phyloP scores from a whole-genome alignment of 2,329 filamentous ascomycete species.

The Emergomyces orientalis region DNA sequence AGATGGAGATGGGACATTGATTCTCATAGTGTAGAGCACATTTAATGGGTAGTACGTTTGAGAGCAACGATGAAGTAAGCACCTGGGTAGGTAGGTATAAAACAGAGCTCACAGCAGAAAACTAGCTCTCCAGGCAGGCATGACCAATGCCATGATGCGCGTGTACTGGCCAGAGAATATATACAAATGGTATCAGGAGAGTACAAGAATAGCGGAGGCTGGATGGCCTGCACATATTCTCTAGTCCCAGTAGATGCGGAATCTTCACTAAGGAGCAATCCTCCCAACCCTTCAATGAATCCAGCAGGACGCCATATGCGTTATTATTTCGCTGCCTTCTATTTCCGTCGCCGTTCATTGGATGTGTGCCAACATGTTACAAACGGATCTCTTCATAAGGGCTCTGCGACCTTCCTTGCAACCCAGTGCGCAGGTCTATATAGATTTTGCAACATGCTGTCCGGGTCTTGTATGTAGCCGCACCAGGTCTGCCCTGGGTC shows the following conservation, averaged over 20 bases:
- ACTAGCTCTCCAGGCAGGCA: not conserved
- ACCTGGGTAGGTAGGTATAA: not conserved
- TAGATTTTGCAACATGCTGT: conserved; percentile 76
- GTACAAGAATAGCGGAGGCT: not conserved
- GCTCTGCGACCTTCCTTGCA: conserved; percentile 54
- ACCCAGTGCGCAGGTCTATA: conserved; percentile 81
- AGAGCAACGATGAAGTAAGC: not conserved
- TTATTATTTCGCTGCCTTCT: not conserved
- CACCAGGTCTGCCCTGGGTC: conserved; percentile 43
- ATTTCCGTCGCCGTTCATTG: not conserved
- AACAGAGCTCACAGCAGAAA: not conserved
- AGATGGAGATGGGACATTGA: not conserved
- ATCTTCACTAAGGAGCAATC: not conserved
- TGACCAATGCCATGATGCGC: not conserved
- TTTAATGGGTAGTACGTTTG: not conserved
- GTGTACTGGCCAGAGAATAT: not conserved
- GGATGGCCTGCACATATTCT: not conserved
- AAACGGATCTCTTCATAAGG: not conserved
- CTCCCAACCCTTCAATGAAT: not conserved
- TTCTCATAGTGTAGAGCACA: not conserved
- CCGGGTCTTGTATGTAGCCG: conserved; percentile 77
- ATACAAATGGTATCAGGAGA: not conserved
- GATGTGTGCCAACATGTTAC: too few relatives aligned
- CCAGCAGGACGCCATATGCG: not conserved
- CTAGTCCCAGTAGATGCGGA: not conserved